Percentiles rank a stretch among this genome's conserved stretches.
phyloP scores from a whole-genome alignment of 805 yeast genomes.

The Hermanozyma aechmeae region DNA sequence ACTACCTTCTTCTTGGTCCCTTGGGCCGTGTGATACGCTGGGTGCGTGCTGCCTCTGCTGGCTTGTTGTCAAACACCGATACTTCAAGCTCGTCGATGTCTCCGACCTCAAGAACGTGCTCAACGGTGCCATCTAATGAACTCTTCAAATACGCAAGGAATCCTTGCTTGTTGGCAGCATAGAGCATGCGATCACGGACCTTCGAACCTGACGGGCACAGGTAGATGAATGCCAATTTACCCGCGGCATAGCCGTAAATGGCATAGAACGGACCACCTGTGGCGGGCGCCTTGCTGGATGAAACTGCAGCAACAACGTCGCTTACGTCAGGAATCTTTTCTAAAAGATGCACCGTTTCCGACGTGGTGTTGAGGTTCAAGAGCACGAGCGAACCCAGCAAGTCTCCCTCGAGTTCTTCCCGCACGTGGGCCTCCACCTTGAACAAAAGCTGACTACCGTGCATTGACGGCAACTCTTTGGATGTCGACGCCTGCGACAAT shows the following conservation, averaged over 20 bases:
- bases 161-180: conserved; percentile 72
- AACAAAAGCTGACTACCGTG: conserved; percentile 9
- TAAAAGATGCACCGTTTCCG: too few relatives aligned
- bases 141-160: conserved; percentile 42
- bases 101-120: conserved; percentile 57
- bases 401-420: too few relatives aligned
- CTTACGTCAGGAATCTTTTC: neutral
- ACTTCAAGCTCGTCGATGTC: conserved; percentile 62
- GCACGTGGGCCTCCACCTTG: conserved; percentile 5
- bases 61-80: conserved; percentile 28
- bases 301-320: neutral
- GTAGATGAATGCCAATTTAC: conserved; percentile 53
- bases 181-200: conserved; percentile 86
- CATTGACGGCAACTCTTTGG: conserved; percentile 29
- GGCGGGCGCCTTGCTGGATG: too few relatives aligned
- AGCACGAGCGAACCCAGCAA: too few relatives aligned
- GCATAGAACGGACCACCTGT: conserved; percentile 56
- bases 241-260: conserved; percentile 34
- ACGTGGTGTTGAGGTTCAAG: too few relatives aligned
- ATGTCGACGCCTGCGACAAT: conserved; percentile 15
- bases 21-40: conserved; percentile 49
- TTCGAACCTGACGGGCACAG: conserved; percentile 86
- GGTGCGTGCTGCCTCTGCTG: conserved; percentile 6
- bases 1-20: conserved; percentile 53
- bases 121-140: conserved; percentile 19